Evolutionary conservation across 2,329 filamentous ascomycete species (phyloP), one percentile per base, ranked within the genome.

Genomic region (Dactylonectria estremocensis): DNA sequence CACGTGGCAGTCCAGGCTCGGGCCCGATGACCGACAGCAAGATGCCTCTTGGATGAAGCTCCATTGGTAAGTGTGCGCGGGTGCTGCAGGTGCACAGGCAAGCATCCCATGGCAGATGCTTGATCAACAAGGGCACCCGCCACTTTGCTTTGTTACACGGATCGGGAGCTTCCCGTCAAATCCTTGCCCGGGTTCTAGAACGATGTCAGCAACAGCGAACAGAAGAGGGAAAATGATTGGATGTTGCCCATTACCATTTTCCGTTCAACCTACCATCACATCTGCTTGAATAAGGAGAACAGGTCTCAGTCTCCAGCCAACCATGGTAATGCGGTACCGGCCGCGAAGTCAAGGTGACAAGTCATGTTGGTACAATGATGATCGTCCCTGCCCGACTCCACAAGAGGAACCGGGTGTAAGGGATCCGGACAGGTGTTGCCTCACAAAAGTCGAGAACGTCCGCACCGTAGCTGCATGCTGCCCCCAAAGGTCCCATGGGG

Each of bases 311-410:
- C 33, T 33, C 33, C 24, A 28, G 24, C 24, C 24, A 28, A 28
- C n/a, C 22, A 50, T 14, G 28, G 10, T 28, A 33, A 40, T 49
- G 20, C 45, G 22, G n/a, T 40, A 22, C 37, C 28, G 22, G 61
- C 24, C 22, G 14, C 40, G 5, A 43, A 18, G 40, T 43, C 45
- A 56, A 56, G 63, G 68, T 68, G 69, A 75, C 66, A 71, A 61
- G 70, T 74, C 72, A 73, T 57, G 57, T 64, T 53, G 54, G 59
- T 46, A 57, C 57, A 24, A 72, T 64, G 59, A 54, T 66, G 71
- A 67, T 67, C 57, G 37, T 63, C 54, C 14, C 24, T 14, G 45
- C 46, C 69, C 22, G 66, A 40, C 62, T 66, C 71, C 71, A 75
- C 72, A 61, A 45, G 48, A 59, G 49, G 60, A 46, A 13, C 43